A percentile compares a stretch with the other conserved stretches of the same genome.
Conservation (phyloP, 495 filamentous ascomycete species). For the Penicillium riverlandense region DNA sequence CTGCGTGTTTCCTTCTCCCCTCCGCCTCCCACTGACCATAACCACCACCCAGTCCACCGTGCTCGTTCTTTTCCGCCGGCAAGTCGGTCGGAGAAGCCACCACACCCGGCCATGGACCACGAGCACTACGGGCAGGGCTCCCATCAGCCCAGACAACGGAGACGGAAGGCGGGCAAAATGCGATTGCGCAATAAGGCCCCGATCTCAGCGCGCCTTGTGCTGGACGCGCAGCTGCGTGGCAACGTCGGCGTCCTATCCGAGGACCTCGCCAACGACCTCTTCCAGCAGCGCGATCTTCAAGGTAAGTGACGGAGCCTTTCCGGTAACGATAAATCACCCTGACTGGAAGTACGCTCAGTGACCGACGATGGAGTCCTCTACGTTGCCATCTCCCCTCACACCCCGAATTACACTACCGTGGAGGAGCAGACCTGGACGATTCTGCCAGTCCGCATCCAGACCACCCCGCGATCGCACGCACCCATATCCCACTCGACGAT, state of each 20-base stretch:
- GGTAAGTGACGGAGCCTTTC: slow-evolving; percentile 17
- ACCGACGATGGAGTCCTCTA: slow-evolving; percentile 40
- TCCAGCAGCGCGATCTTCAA: slow-evolving; percentile 46
- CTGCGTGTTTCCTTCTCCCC: not conserved
- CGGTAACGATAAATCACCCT: not conserved
- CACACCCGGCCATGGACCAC: slow-evolving; percentile 27
- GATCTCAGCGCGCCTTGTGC: slow-evolving; percentile 54
- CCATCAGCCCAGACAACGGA: slow-evolving; percentile 36
- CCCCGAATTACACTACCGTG: slow-evolving; percentile 50
- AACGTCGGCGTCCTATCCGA: slow-evolving; percentile 82
- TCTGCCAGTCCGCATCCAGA: slow-evolving; percentile 63
- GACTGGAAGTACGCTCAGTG: slow-evolving; percentile 6
- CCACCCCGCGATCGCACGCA: slow-evolving; percentile 65
- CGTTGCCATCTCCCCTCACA: slow-evolving; percentile 77
- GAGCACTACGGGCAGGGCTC: slow-evolving; percentile 27
- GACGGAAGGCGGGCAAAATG: slow-evolving; percentile 27
- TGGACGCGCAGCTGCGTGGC: slow-evolving; percentile 81
- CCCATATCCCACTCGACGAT: slow-evolving; percentile 72
- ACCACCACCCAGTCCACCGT: slow-evolving; percentile 14
- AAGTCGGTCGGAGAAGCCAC: slow-evolving; percentile 10
- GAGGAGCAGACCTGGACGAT: slow-evolving; percentile 74
- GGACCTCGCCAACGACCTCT: slow-evolving; percentile 76
- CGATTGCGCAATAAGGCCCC: slow-evolving; percentile 48
- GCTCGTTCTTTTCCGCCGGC: slow-evolving; percentile 14
- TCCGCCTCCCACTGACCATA: slow-evolving; percentile 3